Conservation (phyloP, 2,329 filamentous ascomycete genomes). For the Polytolypa hystricis region DNA sequence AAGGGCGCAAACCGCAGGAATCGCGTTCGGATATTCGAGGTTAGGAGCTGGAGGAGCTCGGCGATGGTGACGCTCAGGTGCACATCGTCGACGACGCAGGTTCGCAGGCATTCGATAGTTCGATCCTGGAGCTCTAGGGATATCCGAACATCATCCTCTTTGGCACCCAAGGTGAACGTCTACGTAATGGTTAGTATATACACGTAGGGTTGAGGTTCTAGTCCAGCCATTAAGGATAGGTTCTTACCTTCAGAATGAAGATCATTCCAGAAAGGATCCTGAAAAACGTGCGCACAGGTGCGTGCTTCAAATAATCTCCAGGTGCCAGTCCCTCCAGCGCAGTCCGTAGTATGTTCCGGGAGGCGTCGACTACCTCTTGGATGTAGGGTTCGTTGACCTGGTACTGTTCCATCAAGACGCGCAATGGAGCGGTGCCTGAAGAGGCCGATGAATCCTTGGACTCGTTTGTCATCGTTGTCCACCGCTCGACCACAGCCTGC, state of each 20-base stretch:
- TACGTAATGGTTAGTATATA: constrained; percentile 16
- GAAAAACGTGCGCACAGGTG: constrained; percentile 54
- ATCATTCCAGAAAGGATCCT: constrained; percentile 54
- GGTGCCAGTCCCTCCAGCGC: constrained; percentile 50
- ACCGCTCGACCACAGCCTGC: constrained; percentile 89
- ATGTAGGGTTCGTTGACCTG: constrained; percentile 52
- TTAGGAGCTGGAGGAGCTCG: constrained; percentile 48
- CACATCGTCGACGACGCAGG: constrained; percentile 54
- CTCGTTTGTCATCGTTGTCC: constrained; percentile 55
- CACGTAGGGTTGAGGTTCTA: no score
- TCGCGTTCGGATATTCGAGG: constrained; percentile 45
- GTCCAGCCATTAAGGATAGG: no score
- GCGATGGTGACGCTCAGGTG: constrained; percentile 53
- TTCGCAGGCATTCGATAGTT: constrained; percentile 47
- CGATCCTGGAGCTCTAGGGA: constrained; percentile 48
- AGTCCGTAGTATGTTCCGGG: constrained; percentile 48
- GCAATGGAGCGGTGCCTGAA: constrained; percentile 25
- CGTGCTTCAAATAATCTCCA: constrained; percentile 48
- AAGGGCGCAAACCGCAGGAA: constrained; percentile 47
- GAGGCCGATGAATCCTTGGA: constrained; percentile 11
- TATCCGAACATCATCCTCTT: constrained; percentile 50
- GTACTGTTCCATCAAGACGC: constrained; percentile 36
- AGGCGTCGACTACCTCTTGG: constrained; percentile 50
- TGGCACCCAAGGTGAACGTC: constrained; percentile 53
- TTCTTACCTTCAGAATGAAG: constrained; percentile 48